Base-by-base conservation (phyloP, 345 rosid genomes). In the Pseudoturritis turrita region DNA sequence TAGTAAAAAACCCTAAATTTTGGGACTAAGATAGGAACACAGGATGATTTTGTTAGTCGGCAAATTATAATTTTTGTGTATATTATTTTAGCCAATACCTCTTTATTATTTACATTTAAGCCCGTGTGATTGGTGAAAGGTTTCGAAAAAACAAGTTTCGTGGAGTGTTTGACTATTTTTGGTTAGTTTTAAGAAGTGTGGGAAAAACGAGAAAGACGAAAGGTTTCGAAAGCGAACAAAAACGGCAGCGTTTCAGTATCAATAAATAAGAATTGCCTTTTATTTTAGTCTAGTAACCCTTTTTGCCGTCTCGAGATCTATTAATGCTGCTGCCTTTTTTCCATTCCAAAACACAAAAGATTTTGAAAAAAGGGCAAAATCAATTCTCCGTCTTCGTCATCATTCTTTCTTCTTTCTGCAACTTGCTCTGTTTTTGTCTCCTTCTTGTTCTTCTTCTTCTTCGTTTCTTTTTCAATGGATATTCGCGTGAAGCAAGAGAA, bases 401-500 rank as follows among this genome's bases (percentile, higher is more conserved):
- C 10, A 7, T 21, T 49, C 8, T 12, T 46, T 23, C 6, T 9
- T 39, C 9, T 5, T 47, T 25, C 31, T 26, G 21, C 26, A 62
- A 28, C 35, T 29, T 41, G 14, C 29, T 21, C 23, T 29, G 7
- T 47, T 11, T 10, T 47, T 3, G 6, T 14, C 12, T 29, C 7
- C 14, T 47, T 6, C 2, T 28, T 72, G 5, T 21, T 35, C 2
- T 12, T 25, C 29, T 31, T 39, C 18, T 50, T 19, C 22, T 62
- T 10, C 2, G 12, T 18, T 12, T 10, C 19, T n/a, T 9, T 1
- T 49, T 7, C n/a, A 22, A 85, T 87, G 96, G 82, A 73, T 10
- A 66, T 25, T 75, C 72, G 29, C 18, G 83, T 83, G 25, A 87
- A 87, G 77, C 74, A 71, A 33, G 93, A 91, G 68, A 49, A 47